phyloP scores from a whole-genome alignment of 768 basidiomycete species.

The Cystobasidium tubakii region DNA sequence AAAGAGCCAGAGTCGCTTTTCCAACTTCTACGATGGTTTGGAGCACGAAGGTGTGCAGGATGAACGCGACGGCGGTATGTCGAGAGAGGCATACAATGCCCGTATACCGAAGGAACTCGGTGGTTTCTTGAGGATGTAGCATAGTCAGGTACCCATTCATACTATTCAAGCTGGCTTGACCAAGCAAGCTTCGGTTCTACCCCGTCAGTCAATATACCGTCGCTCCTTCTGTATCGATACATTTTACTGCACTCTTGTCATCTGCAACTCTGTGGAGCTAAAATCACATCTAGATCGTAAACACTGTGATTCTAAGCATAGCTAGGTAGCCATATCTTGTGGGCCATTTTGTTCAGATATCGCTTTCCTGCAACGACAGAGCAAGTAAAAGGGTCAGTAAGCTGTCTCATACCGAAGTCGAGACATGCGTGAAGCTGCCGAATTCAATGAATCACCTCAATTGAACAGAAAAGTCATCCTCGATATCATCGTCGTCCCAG shows the following conservation, averaged over 20 bases:
- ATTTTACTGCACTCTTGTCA: constrained; percentile 13
- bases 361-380: constrained; percentile 18
- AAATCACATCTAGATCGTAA: not conserved
- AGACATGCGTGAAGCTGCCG: not conserved
- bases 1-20: constrained; percentile 15
- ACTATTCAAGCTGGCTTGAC: not conserved
- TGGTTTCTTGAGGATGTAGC: constrained; percentile 25
- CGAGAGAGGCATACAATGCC: constrained; percentile 8
- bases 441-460: constrained; percentile 63
- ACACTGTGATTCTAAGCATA: not conserved
- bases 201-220: not conserved
- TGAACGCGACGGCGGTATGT: not conserved
- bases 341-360: constrained; percentile 34
- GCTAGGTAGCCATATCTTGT: constrained; percentile 21
- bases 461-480: constrained; percentile 93
- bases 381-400: not conserved
- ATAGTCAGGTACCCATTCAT: not conserved
- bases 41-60: not conserved
- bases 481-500: constrained; percentile 99
- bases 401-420: not conserved
- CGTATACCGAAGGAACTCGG: constrained; percentile 19
- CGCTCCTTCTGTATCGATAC: constrained; percentile 14
- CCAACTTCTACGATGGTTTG: constrained; percentile 27
- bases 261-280: not conserved
- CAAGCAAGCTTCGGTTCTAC: not conserved